Base-by-base conservation (phyloP, 139 green algal genomes). In the Micractinium conductrix region DNA sequence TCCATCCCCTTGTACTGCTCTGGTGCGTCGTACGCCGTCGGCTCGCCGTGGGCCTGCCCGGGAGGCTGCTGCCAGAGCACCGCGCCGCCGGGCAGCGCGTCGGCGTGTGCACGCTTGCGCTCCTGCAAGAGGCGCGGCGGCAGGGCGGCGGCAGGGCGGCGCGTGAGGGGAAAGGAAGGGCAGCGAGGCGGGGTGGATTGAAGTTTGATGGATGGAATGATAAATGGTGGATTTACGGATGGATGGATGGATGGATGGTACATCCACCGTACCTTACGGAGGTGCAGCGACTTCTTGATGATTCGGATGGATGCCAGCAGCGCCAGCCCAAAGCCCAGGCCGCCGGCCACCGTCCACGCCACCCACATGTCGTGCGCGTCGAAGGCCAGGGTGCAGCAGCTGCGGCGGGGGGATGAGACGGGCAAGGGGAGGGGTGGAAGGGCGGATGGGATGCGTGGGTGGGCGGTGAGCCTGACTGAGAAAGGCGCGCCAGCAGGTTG, bases 301-400 rank as follows among this genome's bases (percentile, higher is more conserved):
- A 82, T 22, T 2, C 63, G 50, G 26, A 26, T 58, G 40, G 33
- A 53, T 28, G 58, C 42, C 26, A 82, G 40, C 12, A 60, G 5
- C 1, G 76, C 76, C 38, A 82, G 53, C 76, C 30, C 76, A 30
- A 82, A 71, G 53, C 76, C 55, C 37, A 82, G 40, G 38, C 28
- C 33, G 28, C 76, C 76, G 26, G 48, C 76, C 26, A 73, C 58
- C 0, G 76, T 82, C 76, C 76, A 82, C 14, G 76, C 76, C 28
- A 82, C 76, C 76, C 68, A 74, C 68, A 74, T 45, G 68, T 74
- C 68, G 68, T 35, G 28, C 6, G 55, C 40, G 0, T 38, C 38
- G 55, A 40, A 16, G 58, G 28, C 38, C 55, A 82, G 76, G 76
- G 50, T 24, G 76, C 76, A 82, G 40, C 76, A 82, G 76, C 76